Percentiles rank a stretch among this genome's conserved stretches.
Evolutionary conservation across 306 rosid species (phyloP).

Genomic region (Quercus engelmannii): DNA sequence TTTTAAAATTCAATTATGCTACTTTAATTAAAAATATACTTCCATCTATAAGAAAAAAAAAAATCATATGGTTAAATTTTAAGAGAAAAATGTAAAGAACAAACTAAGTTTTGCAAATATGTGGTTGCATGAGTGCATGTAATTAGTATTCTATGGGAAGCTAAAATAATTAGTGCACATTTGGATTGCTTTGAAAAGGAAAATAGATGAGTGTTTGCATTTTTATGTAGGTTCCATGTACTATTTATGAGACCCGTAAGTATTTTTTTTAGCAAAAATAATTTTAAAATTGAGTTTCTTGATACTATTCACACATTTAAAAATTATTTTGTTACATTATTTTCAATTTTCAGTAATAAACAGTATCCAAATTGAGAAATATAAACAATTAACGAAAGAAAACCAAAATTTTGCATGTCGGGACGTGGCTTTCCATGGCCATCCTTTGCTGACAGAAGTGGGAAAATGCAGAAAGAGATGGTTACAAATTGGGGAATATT

Average conservation of each 20-base stretch:
- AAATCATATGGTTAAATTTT: no score
- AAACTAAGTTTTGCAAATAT: no score
- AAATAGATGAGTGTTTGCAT: fast-evolving
- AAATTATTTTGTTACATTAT: no score
- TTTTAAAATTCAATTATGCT: no score
- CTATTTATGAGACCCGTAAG: fast-evolving
- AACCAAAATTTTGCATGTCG: slow-evolving; percentile 4
- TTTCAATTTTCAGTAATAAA: no score
- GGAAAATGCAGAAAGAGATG: slow-evolving; percentile 5
- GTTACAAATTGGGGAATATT: slow-evolving; percentile 36
- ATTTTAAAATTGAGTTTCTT: fast-evolving
- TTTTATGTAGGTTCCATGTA: no score
- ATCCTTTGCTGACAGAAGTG: not conserved
- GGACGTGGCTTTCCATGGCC: slow-evolving; percentile 9
- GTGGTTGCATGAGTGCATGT: not conserved
- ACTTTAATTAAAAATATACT: no score
- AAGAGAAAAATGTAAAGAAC: no score
- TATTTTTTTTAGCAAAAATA: no score
- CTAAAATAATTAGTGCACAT: not conserved
- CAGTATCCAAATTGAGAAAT: fast-evolving
- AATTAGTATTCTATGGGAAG: not conserved
- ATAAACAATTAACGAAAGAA: not conserved
- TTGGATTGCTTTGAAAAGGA: no score
- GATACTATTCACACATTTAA: no score
- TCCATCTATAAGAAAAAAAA: fast-evolving